Evolutionary conservation across 257 asterid species (phyloP), one percentile per base, ranked within the genome.

Genomic region (Jaltomata sinuosa): DNA sequence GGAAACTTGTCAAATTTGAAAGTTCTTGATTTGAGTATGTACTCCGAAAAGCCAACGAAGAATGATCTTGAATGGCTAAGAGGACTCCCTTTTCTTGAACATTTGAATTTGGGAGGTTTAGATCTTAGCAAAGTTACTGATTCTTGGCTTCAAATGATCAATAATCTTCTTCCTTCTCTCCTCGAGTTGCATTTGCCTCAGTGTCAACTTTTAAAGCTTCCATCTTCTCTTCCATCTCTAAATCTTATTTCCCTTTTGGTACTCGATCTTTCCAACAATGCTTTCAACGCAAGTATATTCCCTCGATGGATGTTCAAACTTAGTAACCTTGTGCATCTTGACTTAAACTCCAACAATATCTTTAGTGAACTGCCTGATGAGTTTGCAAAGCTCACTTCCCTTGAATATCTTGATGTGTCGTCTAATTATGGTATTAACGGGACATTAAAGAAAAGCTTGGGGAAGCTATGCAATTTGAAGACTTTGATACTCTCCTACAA

Each of bases 241-340:
- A 89, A 85, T 36, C 52, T 89, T 12, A 83, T 89, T 34, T 87
- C 89, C 83, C 89, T 89, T 68, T 53, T 47, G 19, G 81, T 85
- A 2, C 87, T 89, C 40, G 86, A 89, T 50, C 85, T 89, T 50
- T 84, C 89, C 47, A 74, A 38, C 71, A 89, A 87, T 68, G 68
- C 22, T 11, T 85, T 89, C 80, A 84, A 64, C 71, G 69, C 90
- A 55, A 50, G 83, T 6, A 15, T 4, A 8, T 69, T 87, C 3
- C 90, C 90, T 45, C 54, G 49, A 6, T 87, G 92, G 92, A 47
- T 86, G n/a, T 86, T 87, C 55, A 83, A 83, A 54, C 80, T 87
- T n/a, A 83, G 79, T 22, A 86, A 64, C 72, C 78, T 87, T 47
- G 78, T 76, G 69, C 71, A 67, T 40, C 87, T 87, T 50, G 84